Evolutionary conservation across 2,329 filamentous ascomycete genomes (phyloP).

Genomic region (Paracamarosporium sp.): DNA sequence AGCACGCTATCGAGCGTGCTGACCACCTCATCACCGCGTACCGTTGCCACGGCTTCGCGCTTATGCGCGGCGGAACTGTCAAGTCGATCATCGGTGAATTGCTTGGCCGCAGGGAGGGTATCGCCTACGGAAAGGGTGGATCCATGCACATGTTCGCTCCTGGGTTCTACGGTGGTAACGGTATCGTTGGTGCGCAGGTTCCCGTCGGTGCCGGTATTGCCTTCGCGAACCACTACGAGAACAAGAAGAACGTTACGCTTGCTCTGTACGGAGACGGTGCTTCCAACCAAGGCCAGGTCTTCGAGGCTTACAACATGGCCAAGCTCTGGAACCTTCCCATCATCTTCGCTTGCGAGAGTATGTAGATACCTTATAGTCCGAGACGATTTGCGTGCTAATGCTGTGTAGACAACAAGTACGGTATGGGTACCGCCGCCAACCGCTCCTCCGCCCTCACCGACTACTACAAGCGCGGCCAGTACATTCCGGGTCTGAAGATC

Average conservation of each 20-base stretch:
- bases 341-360: conserved; percentile 98
- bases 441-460: conserved; percentile 95
- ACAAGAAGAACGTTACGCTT: conserved; percentile 83
- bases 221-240: conserved; percentile 95
- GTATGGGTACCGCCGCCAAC: conserved; percentile 96
- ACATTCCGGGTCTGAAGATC: conserved; percentile 98
- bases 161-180: conserved; percentile 98
- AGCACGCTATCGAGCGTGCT: conserved; percentile 88
- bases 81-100: conserved; percentile 96
- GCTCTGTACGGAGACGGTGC: conserved; percentile 97
- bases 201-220: conserved; percentile 95
- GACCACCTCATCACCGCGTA: conserved; percentile 98
- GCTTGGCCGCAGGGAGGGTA: conserved; percentile 92
- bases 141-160: conserved; percentile 99
- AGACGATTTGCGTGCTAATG: conserved; percentile 22
- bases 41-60: conserved; percentile 96
- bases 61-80: conserved; percentile 92
- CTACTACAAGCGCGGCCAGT: conserved; percentile 99
- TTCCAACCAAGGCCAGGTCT: conserved; percentile 98
- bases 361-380: conserved; percentile 49
- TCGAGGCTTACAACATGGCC: conserved; percentile 99
- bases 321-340: conserved; percentile 98
- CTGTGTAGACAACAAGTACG: conserved; percentile 96
- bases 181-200: conserved; percentile 98
- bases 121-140: conserved; percentile 97